Base-by-base conservation (phyloP, 2,329 filamentous ascomycete species). In the Colletotrichum falcatum region DNA sequence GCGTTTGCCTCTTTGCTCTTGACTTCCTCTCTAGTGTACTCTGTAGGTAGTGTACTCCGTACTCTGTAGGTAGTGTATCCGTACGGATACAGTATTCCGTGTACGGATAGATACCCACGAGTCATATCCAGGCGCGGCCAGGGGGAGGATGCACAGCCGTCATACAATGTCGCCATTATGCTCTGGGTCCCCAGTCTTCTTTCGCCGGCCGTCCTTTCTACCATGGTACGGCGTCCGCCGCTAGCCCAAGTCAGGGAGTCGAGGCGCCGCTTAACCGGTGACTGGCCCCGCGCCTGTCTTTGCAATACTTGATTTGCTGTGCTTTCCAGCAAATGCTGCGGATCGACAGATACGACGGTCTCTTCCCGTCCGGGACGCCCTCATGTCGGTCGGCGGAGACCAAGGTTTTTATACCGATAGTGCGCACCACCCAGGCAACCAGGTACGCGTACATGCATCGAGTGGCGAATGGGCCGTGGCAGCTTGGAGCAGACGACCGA, bases 151-250 rank as follows among this genome's bases (percentile, higher is more conserved):
- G 58, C 68, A 70, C 68, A 59, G 12, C 58, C 58, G 58, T 63
- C 64, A 70, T 70, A 62, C 59, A 28, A 28, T 70, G 68, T 67
- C 68, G 64, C 59, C 59, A 63, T 62, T 63, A 67, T 48, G 64
- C 26, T 48, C 35, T 54, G 65, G 44, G 48, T 64, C 55, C 59
- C 65, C 58, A 55, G 66, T 49, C 62, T 48, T 56, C 6, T 37
- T 37, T 60, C 20, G 30, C 11, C 59, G 1, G 16, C 35, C 5
- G 44, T 37, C 30, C 28, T 49, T 37, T 42, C 49, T 59, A 26
- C 35, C 37, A 39, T 39, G 23, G 23, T 30, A 14, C 28, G 18
- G 42, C 12, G 8, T 1, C n/a, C 44, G n/a, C 30, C 23, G 46
- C 49, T 70, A 70, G 51, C 56, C 63, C 56, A 62, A 37, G 42